Base-by-base conservation (phyloP, 306 rosid genomes). In the Quercus berberidifolia region DNA sequence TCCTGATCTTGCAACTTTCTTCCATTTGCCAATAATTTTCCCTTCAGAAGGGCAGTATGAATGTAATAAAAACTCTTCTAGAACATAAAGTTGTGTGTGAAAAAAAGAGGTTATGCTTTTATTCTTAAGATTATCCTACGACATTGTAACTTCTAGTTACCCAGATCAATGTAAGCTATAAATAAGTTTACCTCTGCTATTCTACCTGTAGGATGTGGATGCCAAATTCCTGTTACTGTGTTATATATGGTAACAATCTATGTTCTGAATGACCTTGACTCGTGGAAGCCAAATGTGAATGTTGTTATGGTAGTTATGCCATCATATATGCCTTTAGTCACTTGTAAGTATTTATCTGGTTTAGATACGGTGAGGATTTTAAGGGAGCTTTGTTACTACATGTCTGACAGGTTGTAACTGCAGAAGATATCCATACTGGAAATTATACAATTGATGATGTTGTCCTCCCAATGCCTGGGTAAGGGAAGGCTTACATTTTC, bases 391-490 rank as follows among this genome's bases (percentile, higher is more conserved):
- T 75, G 63, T 26, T 77, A 52, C 18, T 55, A 69, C 46, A 26
- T 13, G 6, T 83, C 60, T 83, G 86, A 52, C 93, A 95, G 99
- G 89, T 79, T 84, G 87, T 93, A 60, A 81, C 87, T 79, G 84
- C 85, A 18, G 97, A 93, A 82, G 98, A 93, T 83, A 81, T 95
- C 63, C 78, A 71, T 64, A 78, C 78, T 38, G 86, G 94, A 78
- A 88, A 49, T 74, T 95, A 87, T 78, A 88, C 88, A 23, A 85
- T 93, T 84, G 96, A 93, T 35, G 99, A 95, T 71, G 84, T 91
- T 59, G 82, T 95, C 81, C 99, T 95, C 84, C 99, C 99, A n/a
- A 59, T 91, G 88, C 99, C 99, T 5, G 99, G 99, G 99, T 93
- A 82, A 85, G 90, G 81, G 69, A 72, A 38, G 55, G 76, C 52